Conservation (phyloP, 2,329 filamentous ascomycete species). For the Neurospora crassa region DNA sequence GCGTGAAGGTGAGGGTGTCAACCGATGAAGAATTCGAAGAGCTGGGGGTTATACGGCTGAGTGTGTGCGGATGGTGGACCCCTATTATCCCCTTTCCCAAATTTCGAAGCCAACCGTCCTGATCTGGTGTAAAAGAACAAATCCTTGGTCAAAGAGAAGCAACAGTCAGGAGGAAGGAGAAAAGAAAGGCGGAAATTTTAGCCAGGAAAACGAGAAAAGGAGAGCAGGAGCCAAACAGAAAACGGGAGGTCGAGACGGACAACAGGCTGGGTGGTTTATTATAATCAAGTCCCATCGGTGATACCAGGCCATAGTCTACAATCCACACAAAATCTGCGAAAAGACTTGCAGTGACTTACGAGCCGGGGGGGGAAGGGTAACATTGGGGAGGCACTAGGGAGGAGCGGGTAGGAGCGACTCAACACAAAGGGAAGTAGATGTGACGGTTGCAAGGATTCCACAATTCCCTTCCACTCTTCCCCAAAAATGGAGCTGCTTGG, state of each 20-base stretch:
- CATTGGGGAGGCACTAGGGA: background rate
- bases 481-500: background rate
- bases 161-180: background rate
- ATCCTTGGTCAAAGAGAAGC: background rate
- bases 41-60: background rate
- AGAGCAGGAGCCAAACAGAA: background rate
- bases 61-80: background rate
- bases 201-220: background rate
- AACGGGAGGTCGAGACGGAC: background rate
- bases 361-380: background rate
- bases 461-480: background rate
- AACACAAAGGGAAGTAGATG: background rate
- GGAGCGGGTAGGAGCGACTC: background rate
- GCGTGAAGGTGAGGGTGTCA: background rate
- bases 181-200: background rate
- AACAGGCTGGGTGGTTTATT: background rate
- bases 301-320: background rate
- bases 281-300: background rate
- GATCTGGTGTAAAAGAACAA: background rate
- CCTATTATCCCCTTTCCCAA: background rate
- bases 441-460: background rate
- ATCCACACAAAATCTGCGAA: background rate
- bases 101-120: background rate
- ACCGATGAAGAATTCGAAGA: background rate
- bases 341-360: background rate